These are phyloP conservation scores for Linderniella brevidens DNA, from an alignment of 257 asterid species.

Conservation along the genomic window DNA sequence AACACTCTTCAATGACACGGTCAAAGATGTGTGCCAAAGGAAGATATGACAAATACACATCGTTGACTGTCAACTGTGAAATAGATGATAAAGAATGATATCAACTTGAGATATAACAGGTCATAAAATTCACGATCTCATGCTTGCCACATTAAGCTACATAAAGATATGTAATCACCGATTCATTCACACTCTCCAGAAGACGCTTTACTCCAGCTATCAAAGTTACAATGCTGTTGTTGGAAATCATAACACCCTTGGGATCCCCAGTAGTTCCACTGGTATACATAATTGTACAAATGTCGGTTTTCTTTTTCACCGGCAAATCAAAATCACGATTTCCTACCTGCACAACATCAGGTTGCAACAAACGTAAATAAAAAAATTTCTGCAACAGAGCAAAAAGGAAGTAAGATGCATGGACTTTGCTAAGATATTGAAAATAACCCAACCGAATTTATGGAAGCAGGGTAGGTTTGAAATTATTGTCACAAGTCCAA, in stretches of 20 bases:
- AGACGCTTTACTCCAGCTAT: constrained; percentile 62
- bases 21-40: constrained; percentile 98
- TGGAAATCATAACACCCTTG: constrained; percentile 91
- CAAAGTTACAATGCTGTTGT: constrained; percentile 63
- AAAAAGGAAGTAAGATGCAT: too few relatives aligned
- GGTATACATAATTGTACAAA: constrained; percentile 94
- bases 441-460: too few relatives aligned
- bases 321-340: constrained; percentile 62
- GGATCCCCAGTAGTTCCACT: constrained; percentile 99
- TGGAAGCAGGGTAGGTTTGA: too few relatives aligned
- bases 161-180: constrained; percentile 23
- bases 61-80: constrained; percentile 49
- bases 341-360: constrained; percentile 45
- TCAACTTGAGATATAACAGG: too few relatives aligned
- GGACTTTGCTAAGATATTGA: too few relatives aligned
- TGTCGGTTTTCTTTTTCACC: constrained; percentile 56
- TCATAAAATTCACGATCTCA: too few relatives aligned
- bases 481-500: too few relatives aligned
- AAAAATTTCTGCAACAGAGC: neutral
- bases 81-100: neutral
- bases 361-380: constrained; percentile 6
- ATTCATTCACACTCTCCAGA: constrained; percentile 45
- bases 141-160: too few relatives aligned
- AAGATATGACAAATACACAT: constrained; percentile 78
- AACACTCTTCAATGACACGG: constrained; percentile 73